Evolutionary conservation across 768 basidiomycete genomes (phyloP).

Genomic region (Trichaptum fuscoviolaceum): DNA sequence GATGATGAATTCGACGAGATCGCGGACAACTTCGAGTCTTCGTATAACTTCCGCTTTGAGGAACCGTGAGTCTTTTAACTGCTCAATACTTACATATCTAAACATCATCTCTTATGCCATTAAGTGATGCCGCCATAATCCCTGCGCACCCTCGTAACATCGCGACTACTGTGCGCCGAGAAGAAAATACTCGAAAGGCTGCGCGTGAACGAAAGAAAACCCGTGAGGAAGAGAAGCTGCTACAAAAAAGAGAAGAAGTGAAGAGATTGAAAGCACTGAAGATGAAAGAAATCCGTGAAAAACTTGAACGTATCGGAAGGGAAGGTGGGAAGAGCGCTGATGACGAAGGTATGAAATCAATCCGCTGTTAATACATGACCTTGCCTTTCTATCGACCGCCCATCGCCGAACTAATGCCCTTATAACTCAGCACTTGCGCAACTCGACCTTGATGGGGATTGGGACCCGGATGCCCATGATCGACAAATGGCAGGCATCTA

Average conservation of each 20-base stretch:
- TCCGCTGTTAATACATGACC: background rate
- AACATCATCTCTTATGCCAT: background rate
- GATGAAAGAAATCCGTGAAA: constrained; percentile 72
- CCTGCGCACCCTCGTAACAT: constrained; percentile 73
- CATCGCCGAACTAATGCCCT: background rate
- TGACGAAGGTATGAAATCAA: constrained; percentile 21
- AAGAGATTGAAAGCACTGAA: constrained; percentile 79
- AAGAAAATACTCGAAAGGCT: constrained; percentile 75
- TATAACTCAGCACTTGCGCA: constrained; percentile 47
- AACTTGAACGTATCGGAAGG: constrained; percentile 64
- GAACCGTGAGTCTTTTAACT: constrained; percentile 66
- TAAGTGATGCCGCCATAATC: constrained; percentile 62
- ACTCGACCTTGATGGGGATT: constrained; percentile 87
- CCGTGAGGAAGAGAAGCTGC: constrained; percentile 73
- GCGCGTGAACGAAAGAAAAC: constrained; percentile 74
- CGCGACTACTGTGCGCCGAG: constrained; percentile 57
- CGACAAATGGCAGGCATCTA: constrained; percentile 76
- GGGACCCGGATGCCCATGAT: constrained; percentile 85
- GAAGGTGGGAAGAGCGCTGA: constrained; percentile 59
- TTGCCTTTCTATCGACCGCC: background rate
- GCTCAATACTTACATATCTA: background rate
- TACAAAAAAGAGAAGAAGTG: constrained; percentile 74
- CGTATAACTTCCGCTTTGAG: constrained; percentile 97
- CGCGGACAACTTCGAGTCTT: constrained; percentile 88
- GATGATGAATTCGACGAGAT: constrained; percentile 86